phyloP scores from a whole-genome alignment of 768 basidiomycete species.

The Suillus clintonianus region DNA sequence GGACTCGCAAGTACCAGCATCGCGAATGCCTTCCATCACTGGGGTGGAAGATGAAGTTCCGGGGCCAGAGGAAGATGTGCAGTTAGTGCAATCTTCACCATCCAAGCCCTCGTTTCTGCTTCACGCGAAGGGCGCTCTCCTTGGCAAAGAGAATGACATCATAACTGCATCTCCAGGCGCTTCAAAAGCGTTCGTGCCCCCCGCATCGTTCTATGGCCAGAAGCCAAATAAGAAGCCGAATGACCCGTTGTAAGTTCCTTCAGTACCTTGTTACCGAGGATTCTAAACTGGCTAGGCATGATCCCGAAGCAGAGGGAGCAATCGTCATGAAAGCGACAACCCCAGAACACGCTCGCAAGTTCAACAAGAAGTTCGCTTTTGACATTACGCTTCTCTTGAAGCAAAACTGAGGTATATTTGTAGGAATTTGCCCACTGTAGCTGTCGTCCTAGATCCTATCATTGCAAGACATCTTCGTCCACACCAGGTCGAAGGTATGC shows the following conservation, averaged over 20 bases:
- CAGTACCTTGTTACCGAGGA: not conserved
- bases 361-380: slow-evolving; percentile 65
- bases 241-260: slow-evolving; percentile 48
- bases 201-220: slow-evolving; percentile 65
- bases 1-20: slow-evolving; percentile 48
- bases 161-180: slow-evolving; percentile 7
- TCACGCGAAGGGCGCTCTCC: slow-evolving; percentile 3
- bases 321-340: slow-evolving; percentile 85
- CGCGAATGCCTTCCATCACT: slow-evolving; percentile 51
- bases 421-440: slow-evolving; percentile 65
- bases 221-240: slow-evolving; percentile 30
- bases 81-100: slow-evolving; percentile 17
- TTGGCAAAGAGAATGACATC: slow-evolving; percentile 24
- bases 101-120: slow-evolving; percentile 8
- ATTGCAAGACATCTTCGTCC: slow-evolving; percentile 73
- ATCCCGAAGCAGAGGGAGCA: slow-evolving; percentile 75
- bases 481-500: slow-evolving; percentile 85
- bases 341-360: slow-evolving; percentile 61
- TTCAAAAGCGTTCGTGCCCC: slow-evolving; percentile 44
- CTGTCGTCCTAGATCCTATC: slow-evolving; percentile 91
- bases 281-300: slow-evolving; percentile 51
- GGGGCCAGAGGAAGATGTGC: slow-evolving; percentile 19
- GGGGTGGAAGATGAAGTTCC: slow-evolving; percentile 32
- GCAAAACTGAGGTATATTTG: slow-evolving; percentile 3
- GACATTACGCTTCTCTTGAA: not conserved